phyloP scores from a whole-genome alignment of 2,329 filamentous ascomycete species.

The Colletotrichum sp. region DNA sequence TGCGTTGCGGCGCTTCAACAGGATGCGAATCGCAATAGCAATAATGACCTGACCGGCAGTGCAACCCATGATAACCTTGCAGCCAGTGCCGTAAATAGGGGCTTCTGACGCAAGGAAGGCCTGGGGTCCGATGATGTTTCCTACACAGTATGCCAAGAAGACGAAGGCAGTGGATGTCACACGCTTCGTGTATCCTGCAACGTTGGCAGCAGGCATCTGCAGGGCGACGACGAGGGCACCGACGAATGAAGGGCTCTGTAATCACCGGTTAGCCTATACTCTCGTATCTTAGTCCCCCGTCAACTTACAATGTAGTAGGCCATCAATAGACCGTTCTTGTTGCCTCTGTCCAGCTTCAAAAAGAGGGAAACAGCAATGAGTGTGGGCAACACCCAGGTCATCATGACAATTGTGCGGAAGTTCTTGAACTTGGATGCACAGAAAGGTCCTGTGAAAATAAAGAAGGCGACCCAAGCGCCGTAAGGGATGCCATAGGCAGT shows the following conservation, averaged over 20 bases:
- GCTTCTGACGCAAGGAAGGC: slow-evolving; percentile 39
- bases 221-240: slow-evolving; percentile 53
- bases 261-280: slow-evolving; percentile 37
- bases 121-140: slow-evolving; percentile 43
- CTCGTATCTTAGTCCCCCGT: slow-evolving; percentile 44
- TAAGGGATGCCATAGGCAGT: slow-evolving; percentile 59
- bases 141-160: slow-evolving; percentile 45
- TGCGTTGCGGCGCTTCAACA: slow-evolving; percentile 41
- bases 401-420: slow-evolving; percentile 56
- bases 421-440: slow-evolving; percentile 55
- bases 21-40: slow-evolving; percentile 35
- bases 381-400: slow-evolving; percentile 54
- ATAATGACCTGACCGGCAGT: slow-evolving; percentile 43
- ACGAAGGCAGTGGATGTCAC: slow-evolving; percentile 49
- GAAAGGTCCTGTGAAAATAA: slow-evolving; percentile 55
- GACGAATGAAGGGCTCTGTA: slow-evolving; percentile 40
- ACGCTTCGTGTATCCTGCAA: slow-evolving; percentile 53
- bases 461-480: slow-evolving; percentile 57
- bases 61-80: slow-evolving; percentile 53
- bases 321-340: slow-evolving; percentile 39
- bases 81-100: slow-evolving; percentile 53
- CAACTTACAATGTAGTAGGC: slow-evolving; percentile 43
- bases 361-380: slow-evolving; percentile 21
- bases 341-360: slow-evolving; percentile 48
- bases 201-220: slow-evolving; percentile 53